Conservation (phyloP, 257 asterid genomes). For the Striga asiatica region DNA sequence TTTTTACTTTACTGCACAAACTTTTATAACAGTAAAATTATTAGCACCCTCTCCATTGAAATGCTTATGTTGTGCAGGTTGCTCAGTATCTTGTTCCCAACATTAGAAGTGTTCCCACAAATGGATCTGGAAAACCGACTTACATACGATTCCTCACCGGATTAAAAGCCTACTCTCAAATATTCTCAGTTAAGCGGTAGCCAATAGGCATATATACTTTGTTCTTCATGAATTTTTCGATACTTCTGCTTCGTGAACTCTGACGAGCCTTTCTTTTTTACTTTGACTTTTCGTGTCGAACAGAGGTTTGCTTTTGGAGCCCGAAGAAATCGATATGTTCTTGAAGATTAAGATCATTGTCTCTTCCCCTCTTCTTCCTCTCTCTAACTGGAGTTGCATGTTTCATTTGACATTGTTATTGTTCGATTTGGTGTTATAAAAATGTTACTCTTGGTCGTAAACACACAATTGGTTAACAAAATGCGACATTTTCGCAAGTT, state of each 20-base stretch:
- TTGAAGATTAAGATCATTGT: slow-evolving; percentile 87
- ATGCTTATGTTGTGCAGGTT: slow-evolving; percentile 49
- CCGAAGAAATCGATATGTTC: slow-evolving; percentile 62
- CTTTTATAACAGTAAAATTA: background rate
- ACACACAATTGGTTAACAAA: too few species aligned
- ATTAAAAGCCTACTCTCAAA: slow-evolving; percentile 85
- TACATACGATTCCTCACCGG: slow-evolving; percentile 95
- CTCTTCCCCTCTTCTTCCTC: too few species aligned
- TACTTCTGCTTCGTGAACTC: background rate
- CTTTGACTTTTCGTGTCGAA: background rate
- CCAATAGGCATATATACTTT: background rate
- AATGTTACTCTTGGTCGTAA: too few species aligned
- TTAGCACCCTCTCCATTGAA: background rate
- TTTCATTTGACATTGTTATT: too few species aligned
- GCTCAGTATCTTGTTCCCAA: slow-evolving; percentile 78
- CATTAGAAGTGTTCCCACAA: slow-evolving; percentile 62
- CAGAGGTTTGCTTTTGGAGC: slow-evolving; percentile 93
- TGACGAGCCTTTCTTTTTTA: background rate
- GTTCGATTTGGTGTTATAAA: too few species aligned
- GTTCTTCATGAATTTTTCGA: too few species aligned
- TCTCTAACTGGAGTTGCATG: too few species aligned
- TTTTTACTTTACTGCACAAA: background rate
- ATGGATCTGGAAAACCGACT: slow-evolving; percentile 70
- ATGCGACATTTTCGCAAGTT: too few species aligned
- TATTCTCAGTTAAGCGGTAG: slow-evolving; percentile 76